Conservation (phyloP, 805 yeast genomes). For the Starmerella sp. region DNA sequence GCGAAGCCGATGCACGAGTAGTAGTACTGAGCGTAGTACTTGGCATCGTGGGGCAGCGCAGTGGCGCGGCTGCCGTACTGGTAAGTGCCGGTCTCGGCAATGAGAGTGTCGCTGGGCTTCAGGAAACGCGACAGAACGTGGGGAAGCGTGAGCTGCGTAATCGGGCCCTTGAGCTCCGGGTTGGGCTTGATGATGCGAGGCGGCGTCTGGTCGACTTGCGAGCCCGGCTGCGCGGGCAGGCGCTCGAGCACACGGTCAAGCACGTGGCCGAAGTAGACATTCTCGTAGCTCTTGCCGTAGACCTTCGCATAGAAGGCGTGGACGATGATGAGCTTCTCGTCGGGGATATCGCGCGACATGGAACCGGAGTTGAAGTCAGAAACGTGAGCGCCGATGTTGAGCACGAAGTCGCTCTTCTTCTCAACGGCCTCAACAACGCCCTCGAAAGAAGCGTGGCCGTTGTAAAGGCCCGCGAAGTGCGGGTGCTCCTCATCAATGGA, state of each 20-base stretch:
- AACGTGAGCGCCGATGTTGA: constrained; percentile 57
- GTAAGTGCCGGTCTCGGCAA: constrained; percentile 75
- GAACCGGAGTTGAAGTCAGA: constrained; percentile 65
- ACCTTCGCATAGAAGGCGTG: constrained; percentile 46
- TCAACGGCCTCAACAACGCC: constrained; percentile 41
- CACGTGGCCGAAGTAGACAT: constrained; percentile 42
- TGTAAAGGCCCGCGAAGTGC: constrained; percentile 60
- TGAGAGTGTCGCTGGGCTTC: constrained; percentile 54
- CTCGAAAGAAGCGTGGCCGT: constrained; percentile 45
- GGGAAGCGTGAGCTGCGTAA: constrained; percentile 29
- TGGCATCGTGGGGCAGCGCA: constrained; percentile 44
- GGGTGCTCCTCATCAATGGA: constrained; percentile 57
- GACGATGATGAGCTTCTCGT: constrained; percentile 37
- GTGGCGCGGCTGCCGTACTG: constrained; percentile 67
- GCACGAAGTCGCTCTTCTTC: constrained; percentile 48
- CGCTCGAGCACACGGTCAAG: constrained; percentile 34
- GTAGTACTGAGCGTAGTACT: constrained; percentile 49
- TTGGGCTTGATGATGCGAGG: constrained; percentile 19
- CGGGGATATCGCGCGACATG: constrained; percentile 39
- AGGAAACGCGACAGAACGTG: constrained; percentile 36
- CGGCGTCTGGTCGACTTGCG: constrained; percentile 21
- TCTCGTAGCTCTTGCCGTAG: constrained; percentile 33
- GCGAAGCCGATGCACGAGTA: constrained; percentile 85
- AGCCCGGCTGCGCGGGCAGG: constrained; percentile 28
- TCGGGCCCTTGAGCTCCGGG: constrained; percentile 33